Base-by-base conservation (phyloP, 345 rosid species). In the Moricandia arvensis region DNA sequence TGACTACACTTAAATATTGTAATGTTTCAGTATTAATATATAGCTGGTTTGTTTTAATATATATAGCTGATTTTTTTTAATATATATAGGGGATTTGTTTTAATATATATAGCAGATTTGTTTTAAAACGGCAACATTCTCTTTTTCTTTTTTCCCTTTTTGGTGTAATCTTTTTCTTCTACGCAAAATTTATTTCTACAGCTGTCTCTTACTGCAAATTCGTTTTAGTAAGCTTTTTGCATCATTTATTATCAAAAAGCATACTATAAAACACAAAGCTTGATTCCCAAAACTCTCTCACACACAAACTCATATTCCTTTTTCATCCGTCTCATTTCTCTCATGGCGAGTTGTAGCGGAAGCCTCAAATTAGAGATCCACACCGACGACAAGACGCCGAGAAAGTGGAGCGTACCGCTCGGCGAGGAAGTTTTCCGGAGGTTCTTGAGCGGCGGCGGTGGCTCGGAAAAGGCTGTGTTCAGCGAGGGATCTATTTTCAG, bases 401-500 rank as follows among this genome's bases (percentile, higher is more conserved):
- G 85, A 1, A 93, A 91, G 78, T 91, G 98, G 98, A 74, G 87
- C 45, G 85, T 91, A 63, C 72, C 87, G 5, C 82, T 93, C 49
- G 71, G 75, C 0, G 94, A 90, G 54, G 93, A 90, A 0, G 86
- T 78, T 33, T 88, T 89, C 79, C 80, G 72, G 33, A 81, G 81
- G 73, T 82, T 91, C 60, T 59, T 88, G 55, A 57, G 80, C 17
- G 86, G 85, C 4, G 82, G 72, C 73, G 82, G 81, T 31, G 18
- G 66, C 7, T 18, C 24, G 10, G 83, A 85, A 79, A n/a, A 79
- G 17, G 84, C 81, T 82, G 86, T 85, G 43, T 90, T 88, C 55
- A 92, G 91, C 1, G 96, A 93, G 11, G 96, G 94, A n/a, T 91
- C 96, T 34, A 69, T 91, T 9, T 91, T 87, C 55, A 91, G 96